Evolutionary conservation across 2,329 filamentous ascomycete genomes (phyloP).

Genomic region (Colletotrichum sublineola): DNA sequence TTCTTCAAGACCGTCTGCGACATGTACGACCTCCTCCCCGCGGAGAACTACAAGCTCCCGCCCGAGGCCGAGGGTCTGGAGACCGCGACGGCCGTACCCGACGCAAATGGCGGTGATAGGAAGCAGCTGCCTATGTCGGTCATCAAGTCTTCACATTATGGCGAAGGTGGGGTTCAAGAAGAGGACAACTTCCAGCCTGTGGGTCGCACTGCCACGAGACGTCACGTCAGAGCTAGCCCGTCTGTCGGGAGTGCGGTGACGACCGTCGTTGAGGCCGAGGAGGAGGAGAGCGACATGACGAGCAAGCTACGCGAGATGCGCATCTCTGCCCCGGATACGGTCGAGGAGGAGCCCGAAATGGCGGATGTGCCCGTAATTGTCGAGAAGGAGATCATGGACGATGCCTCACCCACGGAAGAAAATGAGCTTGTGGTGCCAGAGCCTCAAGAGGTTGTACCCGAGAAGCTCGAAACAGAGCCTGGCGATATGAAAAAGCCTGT

Average conservation of each 20-base stretch:
- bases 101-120: constrained; percentile 50
- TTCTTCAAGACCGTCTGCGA: constrained; percentile 99
- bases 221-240: constrained; percentile 84
- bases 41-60: constrained; percentile 96
- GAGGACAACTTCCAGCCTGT: constrained; percentile 67
- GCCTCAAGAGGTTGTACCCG: constrained; percentile 28
- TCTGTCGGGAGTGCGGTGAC: constrained; percentile 83
- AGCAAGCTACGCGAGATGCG: constrained; percentile 62
- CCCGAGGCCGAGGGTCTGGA: constrained; percentile 91
- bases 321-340: constrained; percentile 67
- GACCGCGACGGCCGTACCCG: constrained; percentile 56
- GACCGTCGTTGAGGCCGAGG: constrained; percentile 85
- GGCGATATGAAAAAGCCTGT: constrained; percentile 4
- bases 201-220: constrained; percentile 79
- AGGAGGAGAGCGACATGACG: constrained; percentile 72
- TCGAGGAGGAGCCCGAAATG: constrained; percentile 64
- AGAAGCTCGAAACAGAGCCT: constrained; percentile 11
- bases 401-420: constrained; percentile 41
- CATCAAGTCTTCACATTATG: constrained; percentile 51
- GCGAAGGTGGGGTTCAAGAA: constrained; percentile 46
- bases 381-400: constrained; percentile 50
- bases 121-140: constrained; percentile 52
- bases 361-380: constrained; percentile 59
- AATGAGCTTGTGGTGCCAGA: constrained; percentile 45
- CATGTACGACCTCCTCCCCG: constrained; percentile 86